phyloP scores from a whole-genome alignment of 208 protist genomes.

The Trypanosoma cruzi region DNA sequence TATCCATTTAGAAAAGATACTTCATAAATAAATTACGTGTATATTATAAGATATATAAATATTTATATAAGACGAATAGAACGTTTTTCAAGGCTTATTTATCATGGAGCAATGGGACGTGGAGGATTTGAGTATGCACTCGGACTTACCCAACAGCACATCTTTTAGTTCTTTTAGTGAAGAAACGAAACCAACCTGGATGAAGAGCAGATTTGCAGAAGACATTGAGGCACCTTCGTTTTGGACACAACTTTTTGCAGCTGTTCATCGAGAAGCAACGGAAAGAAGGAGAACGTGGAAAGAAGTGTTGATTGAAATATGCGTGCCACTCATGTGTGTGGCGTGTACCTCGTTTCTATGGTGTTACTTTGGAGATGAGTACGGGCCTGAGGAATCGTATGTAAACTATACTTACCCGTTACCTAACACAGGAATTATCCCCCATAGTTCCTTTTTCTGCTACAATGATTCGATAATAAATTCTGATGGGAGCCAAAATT shows the following conservation, averaged over 20 bases:
- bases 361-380: slow-evolving; percentile 36
- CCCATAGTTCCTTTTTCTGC: slow-evolving; percentile 36
- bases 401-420: slow-evolving; percentile 40
- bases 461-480: slow-evolving; percentile 4
- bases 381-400: slow-evolving; percentile 5
- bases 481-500: slow-evolving; percentile 1
- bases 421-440: slow-evolving; percentile 11
- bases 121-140: neutral
- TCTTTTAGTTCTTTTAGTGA: neutral
- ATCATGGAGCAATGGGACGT: neutral
- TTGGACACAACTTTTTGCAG: slow-evolving; percentile 44
- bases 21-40: too few relatives aligned
- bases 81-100: too few relatives aligned
- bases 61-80: too few relatives aligned
- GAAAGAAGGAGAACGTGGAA: slow-evolving; percentile 37
- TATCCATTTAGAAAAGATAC: too few relatives aligned
- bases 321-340: slow-evolving; percentile 71
- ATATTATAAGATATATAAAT: too few relatives aligned
- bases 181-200: neutral
- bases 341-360: slow-evolving; percentile 53
- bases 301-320: slow-evolving; percentile 48
- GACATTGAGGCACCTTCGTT: slow-evolving; percentile 21
- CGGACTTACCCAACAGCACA: neutral
- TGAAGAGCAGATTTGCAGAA: neutral
- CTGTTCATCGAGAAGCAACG: slow-evolving; percentile 40